Percentiles rank a stretch among this genome's conserved stretches.
phyloP scores from a whole-genome alignment of 192 early-diverging fungal species.

The Mycoemilia scoparia region DNA sequence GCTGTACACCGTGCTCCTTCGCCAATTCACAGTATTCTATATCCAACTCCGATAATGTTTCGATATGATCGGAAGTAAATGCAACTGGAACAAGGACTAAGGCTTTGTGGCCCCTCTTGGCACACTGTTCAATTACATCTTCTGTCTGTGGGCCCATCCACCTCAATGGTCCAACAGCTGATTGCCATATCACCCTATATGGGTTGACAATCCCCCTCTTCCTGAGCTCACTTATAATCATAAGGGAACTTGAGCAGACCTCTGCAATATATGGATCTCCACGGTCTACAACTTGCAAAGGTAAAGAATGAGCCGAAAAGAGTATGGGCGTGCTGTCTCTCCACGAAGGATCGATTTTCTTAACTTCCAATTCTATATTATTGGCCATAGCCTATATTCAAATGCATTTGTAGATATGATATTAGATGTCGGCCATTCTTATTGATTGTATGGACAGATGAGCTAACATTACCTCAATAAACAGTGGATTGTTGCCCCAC shows the following conservation, averaged over 20 bases:
- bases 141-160: constrained; percentile 89
- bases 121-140: constrained; percentile 57
- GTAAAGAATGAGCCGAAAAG: constrained; percentile 93
- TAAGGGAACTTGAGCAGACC: constrained; percentile 65
- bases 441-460: constrained; percentile 1
- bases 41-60: constrained; percentile 94
- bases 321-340: constrained; percentile 61
- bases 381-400: constrained; percentile 66
- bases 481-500: constrained; percentile 74
- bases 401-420: no score
- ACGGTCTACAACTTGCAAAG: constrained; percentile 78
- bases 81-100: constrained; percentile 82
- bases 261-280: constrained; percentile 81
- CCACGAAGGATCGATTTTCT: constrained; percentile 44
- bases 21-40: constrained; percentile 80
- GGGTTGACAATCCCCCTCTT: constrained; percentile 54
- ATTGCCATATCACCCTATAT: constrained; percentile 87
- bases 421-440: no score
- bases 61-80: constrained; percentile 92
- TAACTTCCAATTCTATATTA: constrained; percentile 42
- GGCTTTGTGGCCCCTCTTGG: constrained; percentile 55
- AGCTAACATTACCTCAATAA: constrained; percentile 57
- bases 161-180: constrained; percentile 74
- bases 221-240: constrained; percentile 50
- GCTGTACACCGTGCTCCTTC: constrained; percentile 58